Conservation (phyloP, 352 stramenopile genomes). For the Globisporangium splendens region DNA sequence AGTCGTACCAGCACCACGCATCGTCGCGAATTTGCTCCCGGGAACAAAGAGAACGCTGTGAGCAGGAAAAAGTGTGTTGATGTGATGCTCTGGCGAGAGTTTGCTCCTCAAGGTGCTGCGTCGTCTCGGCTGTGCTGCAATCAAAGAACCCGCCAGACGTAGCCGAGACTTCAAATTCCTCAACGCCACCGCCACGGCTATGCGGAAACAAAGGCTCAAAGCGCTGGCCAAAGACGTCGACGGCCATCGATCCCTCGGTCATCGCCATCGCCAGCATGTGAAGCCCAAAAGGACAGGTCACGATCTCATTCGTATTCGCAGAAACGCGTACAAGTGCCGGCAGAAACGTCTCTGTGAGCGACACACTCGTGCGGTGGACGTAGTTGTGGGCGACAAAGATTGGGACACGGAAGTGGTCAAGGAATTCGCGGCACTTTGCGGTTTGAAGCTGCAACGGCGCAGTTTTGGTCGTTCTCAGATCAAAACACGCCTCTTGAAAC, state of each 20-base stretch:
- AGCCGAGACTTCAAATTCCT: constrained; percentile 24
- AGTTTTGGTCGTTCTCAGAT: not conserved
- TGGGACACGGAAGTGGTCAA: constrained; percentile 53
- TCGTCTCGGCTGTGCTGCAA: not conserved
- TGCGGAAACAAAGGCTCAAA: constrained; percentile 24
- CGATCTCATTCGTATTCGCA: not conserved
- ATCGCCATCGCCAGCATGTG: constrained; percentile 49
- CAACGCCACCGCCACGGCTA: constrained; percentile 4
- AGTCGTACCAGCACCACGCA: constrained; percentile 1
- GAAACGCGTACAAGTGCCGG: constrained; percentile 29
- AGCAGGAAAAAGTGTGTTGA: constrained; percentile 1
- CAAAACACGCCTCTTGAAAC: constrained; percentile 27
- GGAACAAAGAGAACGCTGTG: constrained; percentile 53
- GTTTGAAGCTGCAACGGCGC: constrained; percentile 24
- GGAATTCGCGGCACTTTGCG: constrained; percentile 23
- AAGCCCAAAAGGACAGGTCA: constrained; percentile 57
- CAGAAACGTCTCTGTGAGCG: constrained; percentile 21
- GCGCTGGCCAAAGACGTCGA: constrained; percentile 27
- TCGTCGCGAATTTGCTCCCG: constrained; percentile 27
- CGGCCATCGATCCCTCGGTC: constrained; percentile 1
- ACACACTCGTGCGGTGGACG: constrained; percentile 52
- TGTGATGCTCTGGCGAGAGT: too few relatives aligned
- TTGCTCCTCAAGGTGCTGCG: too few relatives aligned
- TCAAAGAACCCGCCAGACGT: not conserved
- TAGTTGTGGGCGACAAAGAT: constrained; percentile 61